Percentiles rank a stretch among this genome's conserved stretches.
phyloP scores from a whole-genome alignment of 2,329 filamentous ascomycete genomes.

The Volutella citrinella region DNA sequence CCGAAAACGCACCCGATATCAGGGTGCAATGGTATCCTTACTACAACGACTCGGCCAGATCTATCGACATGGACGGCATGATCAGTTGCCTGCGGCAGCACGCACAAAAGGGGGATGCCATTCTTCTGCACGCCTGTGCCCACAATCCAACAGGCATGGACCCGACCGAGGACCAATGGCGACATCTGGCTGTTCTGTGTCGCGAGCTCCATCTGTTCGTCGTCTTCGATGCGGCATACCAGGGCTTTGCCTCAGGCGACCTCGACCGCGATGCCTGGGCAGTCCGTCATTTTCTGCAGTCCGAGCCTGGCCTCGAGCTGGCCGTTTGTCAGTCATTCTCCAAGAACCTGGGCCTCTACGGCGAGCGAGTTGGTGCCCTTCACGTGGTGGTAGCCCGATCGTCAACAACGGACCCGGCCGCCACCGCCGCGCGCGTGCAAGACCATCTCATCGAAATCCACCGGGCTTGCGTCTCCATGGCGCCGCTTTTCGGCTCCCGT shows the following conservation, averaged over 20 bases:
- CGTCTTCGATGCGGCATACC: slow-evolving; percentile 19
- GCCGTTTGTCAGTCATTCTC: slow-evolving; percentile 59
- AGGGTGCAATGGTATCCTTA: no score
- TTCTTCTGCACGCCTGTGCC: slow-evolving; percentile 40
- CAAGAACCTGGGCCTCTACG: slow-evolving; percentile 60
- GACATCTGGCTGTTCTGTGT: slow-evolving; percentile 16
- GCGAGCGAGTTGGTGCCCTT: slow-evolving; percentile 33
- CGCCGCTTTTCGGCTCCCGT: slow-evolving; percentile 33
- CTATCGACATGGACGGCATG: slow-evolving; percentile 33
- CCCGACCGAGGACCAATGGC: slow-evolving; percentile 24
- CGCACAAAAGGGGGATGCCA: slow-evolving; percentile 21
- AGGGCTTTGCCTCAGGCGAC: no score
- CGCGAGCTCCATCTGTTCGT: slow-evolving; percentile 15
- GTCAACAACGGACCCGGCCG: slow-evolving; percentile 8
- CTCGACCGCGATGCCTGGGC: slow-evolving; percentile 23
- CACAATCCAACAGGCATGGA: slow-evolving; percentile 43
- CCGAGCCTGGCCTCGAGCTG: slow-evolving; percentile 43
- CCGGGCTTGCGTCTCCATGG: slow-evolving; percentile 33
- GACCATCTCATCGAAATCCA: no score
- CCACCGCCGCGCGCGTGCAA: slow-evolving; percentile 29
- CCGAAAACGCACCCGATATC: no score
- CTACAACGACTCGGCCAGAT: slow-evolving; percentile 28
- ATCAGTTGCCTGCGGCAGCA: slow-evolving; percentile 21
- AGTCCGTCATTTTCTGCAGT: slow-evolving; percentile 20
- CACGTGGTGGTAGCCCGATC: slow-evolving; percentile 25